Base-by-base conservation (phyloP, 2,329 filamentous ascomycete species). In the Hypoxylon sp. region DNA sequence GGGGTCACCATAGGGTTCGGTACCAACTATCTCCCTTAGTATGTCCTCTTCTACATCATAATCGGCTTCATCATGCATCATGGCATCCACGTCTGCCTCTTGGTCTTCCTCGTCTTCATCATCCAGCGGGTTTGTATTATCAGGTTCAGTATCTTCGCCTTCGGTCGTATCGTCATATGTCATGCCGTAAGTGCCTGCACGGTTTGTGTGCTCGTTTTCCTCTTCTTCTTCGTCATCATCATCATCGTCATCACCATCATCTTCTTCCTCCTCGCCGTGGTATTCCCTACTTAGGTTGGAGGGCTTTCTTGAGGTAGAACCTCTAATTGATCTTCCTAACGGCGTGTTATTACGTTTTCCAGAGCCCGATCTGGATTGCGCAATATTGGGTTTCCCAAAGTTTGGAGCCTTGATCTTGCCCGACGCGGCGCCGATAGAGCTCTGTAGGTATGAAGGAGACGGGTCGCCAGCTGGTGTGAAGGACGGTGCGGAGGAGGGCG, bases 381-480 rank as follows among this genome's bases (percentile, higher is more conserved):
- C 71, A 13, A 78, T 59, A 22, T 68, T 77, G 56, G 79, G 64
- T 50, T 74, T 74, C n/a, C 81, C 81, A 61, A 84, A 84, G 65
- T 75, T 80, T 17, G 79, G 77, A 0, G 83, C 74, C 51, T 82
- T 84, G n/a, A 76, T 74, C 17, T 78, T 78, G 35, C 78, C 77
- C 40, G 78, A 77, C 73, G 80, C 79, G 48, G 79, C 82, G 53
- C 81, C 82, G 79, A 88, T 82, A 40, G 86, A 88, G 78, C 86
- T 88, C 62, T 86, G 84, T 40, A 89, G 77, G 72, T 82, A 88
- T 11, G 85, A 85, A 31, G 82, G 85, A 22, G 87, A 86, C 0
- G 87, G 87, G 14, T 86, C 86, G 62, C 88, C 88, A 14, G 82
- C 81, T 1, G 87, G 86, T 1, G 86, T 88, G 77, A 88, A 88